Evolutionary conservation across 176 grass and related monocot species (phyloP), one percentile per base, ranked within the genome.

Genomic region (Leersia perrieri): DNA sequence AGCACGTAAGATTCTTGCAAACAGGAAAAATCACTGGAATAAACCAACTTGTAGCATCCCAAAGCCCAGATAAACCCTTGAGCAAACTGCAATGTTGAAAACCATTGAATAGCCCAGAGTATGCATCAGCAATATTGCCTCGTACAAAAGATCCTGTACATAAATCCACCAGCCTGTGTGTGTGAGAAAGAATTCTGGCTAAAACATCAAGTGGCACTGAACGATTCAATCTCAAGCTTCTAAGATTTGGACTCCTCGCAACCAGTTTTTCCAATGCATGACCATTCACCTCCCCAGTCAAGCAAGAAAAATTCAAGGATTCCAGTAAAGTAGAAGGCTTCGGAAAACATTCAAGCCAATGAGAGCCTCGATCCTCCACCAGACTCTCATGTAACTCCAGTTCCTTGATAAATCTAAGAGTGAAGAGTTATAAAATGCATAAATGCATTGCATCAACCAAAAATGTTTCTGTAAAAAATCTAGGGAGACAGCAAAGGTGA

Each of bases 231-330:
- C 88, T 86, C 53, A 97, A 78, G 69, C 76, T 93, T 72, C 58
- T 82, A 75, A 97, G 82, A 86, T 93, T 91, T 15, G 90, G 88
- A 63, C 86, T 90, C 60, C 91, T 88, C 15, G 63, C 84, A 80
- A 93, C 86, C 65, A 97, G 94, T 49, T 63, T 61, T 64, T 97
- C 91, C 55, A 91, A 79, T 66, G 70, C 82, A 34, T 23, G 22
- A 42, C 78, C 25, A 89, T 91, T 91, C 63, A 97, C 81, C 26
- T 85, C 84, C 57, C 94, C 91, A 66, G 53, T 68, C 83, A 97
- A 85, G 62, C 94, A 93, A 66, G 94, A 70, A 39, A 97, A 93
- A 85, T 93, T 97, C 44, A 97, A 86, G 75, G 88, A 85, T 39
- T 85, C 73, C 30, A 97, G 58, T n/a, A 78, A 87, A 65, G 94